Evolutionary conservation across 129 eudicot genomes (phyloP).

Genomic region (Ambrosia trifida): DNA sequence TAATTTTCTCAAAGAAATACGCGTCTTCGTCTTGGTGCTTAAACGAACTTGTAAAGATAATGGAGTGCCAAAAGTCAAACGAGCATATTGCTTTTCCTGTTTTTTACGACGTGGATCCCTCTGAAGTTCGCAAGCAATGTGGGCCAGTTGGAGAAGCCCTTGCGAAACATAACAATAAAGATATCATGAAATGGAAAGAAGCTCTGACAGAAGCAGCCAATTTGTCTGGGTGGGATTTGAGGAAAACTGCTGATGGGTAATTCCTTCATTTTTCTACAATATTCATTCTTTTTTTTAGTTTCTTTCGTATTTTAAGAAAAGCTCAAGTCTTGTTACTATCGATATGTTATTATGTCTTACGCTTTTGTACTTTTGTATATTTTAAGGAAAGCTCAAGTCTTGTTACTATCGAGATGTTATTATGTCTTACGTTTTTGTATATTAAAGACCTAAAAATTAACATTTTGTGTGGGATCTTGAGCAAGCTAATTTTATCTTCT

Average conservation of each 20-base stretch:
- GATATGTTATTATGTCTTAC: neutral
- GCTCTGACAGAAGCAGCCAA: conserved; percentile 34
- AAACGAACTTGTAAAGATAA: too few relatives aligned
- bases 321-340: neutral
- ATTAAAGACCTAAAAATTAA: neutral
- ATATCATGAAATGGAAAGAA: conserved; percentile 16
- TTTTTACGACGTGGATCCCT: conserved; percentile 32
- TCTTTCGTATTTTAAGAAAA: neutral
- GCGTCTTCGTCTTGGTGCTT: too few relatives aligned
- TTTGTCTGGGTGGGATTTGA: conserved; percentile 27
- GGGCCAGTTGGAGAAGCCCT: conserved; percentile 12
- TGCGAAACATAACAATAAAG: neutral
- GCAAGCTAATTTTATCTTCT: conserved; percentile 1
- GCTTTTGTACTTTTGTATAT: too few relatives aligned
- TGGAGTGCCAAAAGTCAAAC: too few relatives aligned
- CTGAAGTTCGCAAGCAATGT: conserved; percentile 21
- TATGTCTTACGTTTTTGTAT: neutral
- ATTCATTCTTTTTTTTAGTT: neutral
- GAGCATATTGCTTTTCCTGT: conserved; percentile 26
- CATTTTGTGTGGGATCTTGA: neutral
- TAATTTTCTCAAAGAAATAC: conserved; percentile 1
- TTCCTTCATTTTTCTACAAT: neutral
- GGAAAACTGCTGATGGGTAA: conserved; percentile 27
- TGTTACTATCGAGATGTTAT: neutral
- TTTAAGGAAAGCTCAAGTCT: neutral